phyloP scores from a whole-genome alignment of 2,329 filamentous ascomycete genomes.

The Stemphylium beticola region DNA sequence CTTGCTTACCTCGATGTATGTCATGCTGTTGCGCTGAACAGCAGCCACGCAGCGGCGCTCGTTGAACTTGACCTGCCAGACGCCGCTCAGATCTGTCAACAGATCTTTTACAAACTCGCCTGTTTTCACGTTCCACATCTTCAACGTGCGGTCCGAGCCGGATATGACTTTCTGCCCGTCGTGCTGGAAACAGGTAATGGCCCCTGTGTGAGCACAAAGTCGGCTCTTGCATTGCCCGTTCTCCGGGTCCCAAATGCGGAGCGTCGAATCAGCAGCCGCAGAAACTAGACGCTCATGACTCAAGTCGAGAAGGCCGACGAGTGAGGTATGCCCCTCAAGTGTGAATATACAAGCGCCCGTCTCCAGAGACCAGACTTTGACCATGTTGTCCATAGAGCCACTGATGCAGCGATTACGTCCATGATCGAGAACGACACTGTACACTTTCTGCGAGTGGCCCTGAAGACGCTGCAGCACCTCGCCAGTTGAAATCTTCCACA shows the following conservation, averaged over 20 bases:
- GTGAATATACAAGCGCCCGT: slow-evolving; percentile 86
- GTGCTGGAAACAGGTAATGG: slow-evolving; percentile 98
- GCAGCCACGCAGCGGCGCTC: slow-evolving; percentile 93
- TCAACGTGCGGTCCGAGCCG: slow-evolving; percentile 91
- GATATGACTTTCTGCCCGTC: slow-evolving; percentile 96
- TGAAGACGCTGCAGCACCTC: slow-evolving; percentile 83
- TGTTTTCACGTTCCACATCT: slow-evolving; percentile 97
- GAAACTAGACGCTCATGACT: slow-evolving; percentile 90
- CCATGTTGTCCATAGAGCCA: slow-evolving; percentile 96
- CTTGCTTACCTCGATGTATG: slow-evolving; percentile 81
- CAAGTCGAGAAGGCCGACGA: slow-evolving; percentile 90
- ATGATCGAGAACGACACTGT: slow-evolving; percentile 93
- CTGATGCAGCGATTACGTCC: slow-evolving; percentile 94
- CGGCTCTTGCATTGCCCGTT: slow-evolving; percentile 88
- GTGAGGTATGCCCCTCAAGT: slow-evolving; percentile 87
- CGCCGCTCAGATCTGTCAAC: slow-evolving; percentile 90
- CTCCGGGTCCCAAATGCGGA: slow-evolving; percentile 97
- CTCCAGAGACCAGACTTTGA: slow-evolving; percentile 96
- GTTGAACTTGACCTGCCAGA: slow-evolving; percentile 99
- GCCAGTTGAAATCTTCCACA: slow-evolving; percentile 97
- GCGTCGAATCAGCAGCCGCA: slow-evolving; percentile 90
- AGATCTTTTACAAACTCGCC: slow-evolving; percentile 93
- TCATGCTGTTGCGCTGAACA: slow-evolving; percentile 89
- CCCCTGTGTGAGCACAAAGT: slow-evolving; percentile 90
- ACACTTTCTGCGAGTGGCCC: slow-evolving; percentile 92